phyloP scores from a whole-genome alignment of 768 basidiomycete species.

The Antrodiella citrinella region DNA sequence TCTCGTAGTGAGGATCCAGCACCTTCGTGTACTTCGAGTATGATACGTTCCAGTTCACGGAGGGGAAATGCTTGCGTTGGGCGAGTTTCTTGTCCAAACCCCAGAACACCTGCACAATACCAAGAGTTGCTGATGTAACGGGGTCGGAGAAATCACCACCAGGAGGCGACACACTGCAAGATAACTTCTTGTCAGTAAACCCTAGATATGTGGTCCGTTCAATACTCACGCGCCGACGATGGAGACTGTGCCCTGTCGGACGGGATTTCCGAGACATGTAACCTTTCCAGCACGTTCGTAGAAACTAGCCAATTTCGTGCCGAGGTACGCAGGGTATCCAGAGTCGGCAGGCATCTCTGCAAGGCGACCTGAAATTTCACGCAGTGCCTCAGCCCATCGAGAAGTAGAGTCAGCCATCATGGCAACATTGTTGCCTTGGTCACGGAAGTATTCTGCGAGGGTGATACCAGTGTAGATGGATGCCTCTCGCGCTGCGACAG shows the following conservation, averaged over 20 bases:
- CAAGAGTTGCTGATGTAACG: slow-evolving; percentile 92
- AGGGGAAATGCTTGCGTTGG: slow-evolving; percentile 98
- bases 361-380: slow-evolving; percentile 98
- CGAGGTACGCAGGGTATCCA: slow-evolving; percentile 95
- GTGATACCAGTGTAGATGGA: slow-evolving; percentile 99
- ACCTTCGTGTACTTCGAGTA: slow-evolving; percentile 98
- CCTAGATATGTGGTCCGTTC: slow-evolving; percentile 1
- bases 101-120: slow-evolving; percentile 99
- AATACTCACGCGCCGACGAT: slow-evolving; percentile 96
- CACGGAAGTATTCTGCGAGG: slow-evolving; percentile 98
- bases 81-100: slow-evolving; percentile 99
- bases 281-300: slow-evolving; percentile 99
- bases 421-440: slow-evolving; percentile 93
- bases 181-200: slow-evolving; percentile 7
- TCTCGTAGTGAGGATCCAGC: slow-evolving; percentile 88
- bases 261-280: slow-evolving; percentile 82
- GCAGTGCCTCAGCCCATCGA: slow-evolving; percentile 97
- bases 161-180: slow-evolving; percentile 84
- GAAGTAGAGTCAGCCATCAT: slow-evolving; percentile 99
- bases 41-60: slow-evolving; percentile 99
- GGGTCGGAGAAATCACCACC: slow-evolving; percentile 99
- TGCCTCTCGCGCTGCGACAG: slow-evolving; percentile 97
- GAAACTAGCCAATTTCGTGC: slow-evolving; percentile 94
- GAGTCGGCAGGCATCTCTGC: slow-evolving; percentile 99
- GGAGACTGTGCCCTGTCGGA: slow-evolving; percentile 87